phyloP scores from a whole-genome alignment of 768 basidiomycete species.

The Gymnopilus junonius region DNA sequence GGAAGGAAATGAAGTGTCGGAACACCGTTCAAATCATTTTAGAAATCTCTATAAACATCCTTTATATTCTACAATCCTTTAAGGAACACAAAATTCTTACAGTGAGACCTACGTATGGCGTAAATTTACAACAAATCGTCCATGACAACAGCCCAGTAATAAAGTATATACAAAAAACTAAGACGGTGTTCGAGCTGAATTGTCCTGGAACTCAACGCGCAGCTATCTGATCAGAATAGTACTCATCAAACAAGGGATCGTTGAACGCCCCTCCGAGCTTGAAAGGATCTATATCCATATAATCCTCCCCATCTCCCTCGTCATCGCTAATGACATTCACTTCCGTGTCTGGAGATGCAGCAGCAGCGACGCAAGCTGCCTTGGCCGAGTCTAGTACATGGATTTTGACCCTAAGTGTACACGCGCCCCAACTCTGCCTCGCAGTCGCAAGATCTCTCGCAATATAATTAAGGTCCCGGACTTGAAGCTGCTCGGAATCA shows the following conservation, averaged over 20 bases:
- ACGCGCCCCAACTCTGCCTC: conserved; percentile 27
- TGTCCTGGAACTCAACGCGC: not conserved
- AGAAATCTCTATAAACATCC: too few relatives aligned
- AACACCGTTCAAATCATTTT: too few relatives aligned
- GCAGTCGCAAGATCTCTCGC: conserved; percentile 28
- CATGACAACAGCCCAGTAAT: too few relatives aligned
- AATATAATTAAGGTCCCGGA: conserved; percentile 31
- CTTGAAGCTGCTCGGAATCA: conserved; percentile 26
- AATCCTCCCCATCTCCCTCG: conserved; percentile 21
- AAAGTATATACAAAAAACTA: not conserved
- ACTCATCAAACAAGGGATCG: conserved; percentile 40
- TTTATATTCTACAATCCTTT: too few relatives aligned
- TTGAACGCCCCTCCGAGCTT: conserved; percentile 39
- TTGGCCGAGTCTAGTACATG: conserved; percentile 35
- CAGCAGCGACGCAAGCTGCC: conserved; percentile 19
- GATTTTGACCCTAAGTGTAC: conserved; percentile 33
- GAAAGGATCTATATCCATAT: conserved; percentile 28
- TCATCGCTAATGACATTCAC: conserved; percentile 30
- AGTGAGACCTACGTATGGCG: too few relatives aligned
- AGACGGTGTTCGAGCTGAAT: not conserved
- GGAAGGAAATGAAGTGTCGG: too few relatives aligned
- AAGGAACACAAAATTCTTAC: too few relatives aligned
- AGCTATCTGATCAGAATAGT: conserved; percentile 20
- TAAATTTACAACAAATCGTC: not conserved
- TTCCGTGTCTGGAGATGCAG: conserved; percentile 15